A percentile compares a stretch with the other conserved stretches of the same genome.
These are phyloP conservation scores for Pseudocercospora musae DNA, from an alignment of 2,329 filamentous ascomycete species.

Conservation along the genomic window DNA sequence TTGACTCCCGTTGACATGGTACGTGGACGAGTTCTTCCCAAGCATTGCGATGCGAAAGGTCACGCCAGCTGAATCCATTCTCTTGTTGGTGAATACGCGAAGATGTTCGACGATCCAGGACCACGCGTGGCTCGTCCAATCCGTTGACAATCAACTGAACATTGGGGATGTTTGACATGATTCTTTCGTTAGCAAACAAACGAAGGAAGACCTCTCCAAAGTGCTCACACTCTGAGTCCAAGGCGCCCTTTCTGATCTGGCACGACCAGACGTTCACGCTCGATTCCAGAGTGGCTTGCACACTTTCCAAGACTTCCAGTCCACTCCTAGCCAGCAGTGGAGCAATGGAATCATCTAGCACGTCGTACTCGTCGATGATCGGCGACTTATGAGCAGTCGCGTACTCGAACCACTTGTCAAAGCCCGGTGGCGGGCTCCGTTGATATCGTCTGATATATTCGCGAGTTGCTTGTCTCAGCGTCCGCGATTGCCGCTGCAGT, in stretches of 20 bases:
- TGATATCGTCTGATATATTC: conserved; percentile 42
- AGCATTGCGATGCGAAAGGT: neutral
- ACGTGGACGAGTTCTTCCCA: neutral
- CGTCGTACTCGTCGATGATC: conserved; percentile 48
- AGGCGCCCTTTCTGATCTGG: neutral
- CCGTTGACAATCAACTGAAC: conserved; percentile 47
- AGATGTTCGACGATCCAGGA: conserved; percentile 26
- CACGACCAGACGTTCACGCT: too few relatives aligned
- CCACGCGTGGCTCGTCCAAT: conserved; percentile 48
- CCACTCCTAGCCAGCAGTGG: conserved; percentile 10
- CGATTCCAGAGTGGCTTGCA: neutral
- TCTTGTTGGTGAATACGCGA: neutral
- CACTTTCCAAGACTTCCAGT: neutral
- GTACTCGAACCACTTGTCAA: conserved; percentile 45
- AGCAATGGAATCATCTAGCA: conserved; percentile 10
- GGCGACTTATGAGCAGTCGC: conserved; percentile 39
- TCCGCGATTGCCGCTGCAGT: conserved; percentile 12
- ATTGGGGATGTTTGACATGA: conserved; percentile 34
- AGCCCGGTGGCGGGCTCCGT: conserved; percentile 47
- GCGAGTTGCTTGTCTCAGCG: conserved; percentile 1
- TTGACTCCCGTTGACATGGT: neutral
- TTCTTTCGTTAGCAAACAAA: neutral
- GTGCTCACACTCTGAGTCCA: neutral
- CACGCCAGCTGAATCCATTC: neutral
- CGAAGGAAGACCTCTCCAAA: neutral